Evolutionary conservation across 2,329 filamentous ascomycete genomes (phyloP), one percentile per base, ranked within the genome.

Genomic region (Phaeosphaeria sp.): DNA sequence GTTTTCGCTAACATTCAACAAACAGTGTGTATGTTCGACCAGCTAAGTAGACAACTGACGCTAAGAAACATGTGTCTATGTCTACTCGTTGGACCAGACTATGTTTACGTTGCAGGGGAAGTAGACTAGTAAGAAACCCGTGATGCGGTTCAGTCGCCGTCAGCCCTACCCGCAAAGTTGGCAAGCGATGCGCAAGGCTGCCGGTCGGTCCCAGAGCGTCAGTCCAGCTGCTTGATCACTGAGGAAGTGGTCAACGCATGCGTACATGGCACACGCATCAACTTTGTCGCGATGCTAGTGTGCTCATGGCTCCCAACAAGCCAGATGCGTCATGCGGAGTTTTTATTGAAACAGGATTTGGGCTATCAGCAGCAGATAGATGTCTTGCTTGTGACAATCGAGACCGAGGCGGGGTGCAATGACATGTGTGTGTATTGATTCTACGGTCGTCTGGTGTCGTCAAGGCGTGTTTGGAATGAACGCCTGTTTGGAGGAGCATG

Each of bases 401-500:
- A 43, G 18, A 21, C 20, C 41, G 41, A 43, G 20, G 41, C 6
- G 30, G 30, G 6, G 3, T 36, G 18, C 7, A n/a, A 43, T 43
- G 20, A 18, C 7, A 15, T 21, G 20, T 20, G 41, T 43, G 11
- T 9, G 11, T 18, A 43, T 21, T 20, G n/a, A 15, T 6, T 6
- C 21, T 9, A 51, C 22, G 15, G 20, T 41, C 23, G 23, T 6
- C 21, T 9, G 44, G 17, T 7, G 20, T 41, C 23, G 23, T 55
- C 52, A 42, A 15, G 6, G 23, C 39, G 46, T 59, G 59, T 61
- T 60, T 58, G 41, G 39, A 30, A 56, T 25, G 47, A 57, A 48
- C 46, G 52, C 53, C 54, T 62, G 58, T 60, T 54, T 66, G 66
- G 64, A 27, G 56, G 55, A 47, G n/a, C n/a, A n/a, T 53, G 23